These are phyloP conservation scores for Pachysandra terminalis DNA, from an alignment of 164 flowering plant species.

Conservation along the genomic window DNA sequence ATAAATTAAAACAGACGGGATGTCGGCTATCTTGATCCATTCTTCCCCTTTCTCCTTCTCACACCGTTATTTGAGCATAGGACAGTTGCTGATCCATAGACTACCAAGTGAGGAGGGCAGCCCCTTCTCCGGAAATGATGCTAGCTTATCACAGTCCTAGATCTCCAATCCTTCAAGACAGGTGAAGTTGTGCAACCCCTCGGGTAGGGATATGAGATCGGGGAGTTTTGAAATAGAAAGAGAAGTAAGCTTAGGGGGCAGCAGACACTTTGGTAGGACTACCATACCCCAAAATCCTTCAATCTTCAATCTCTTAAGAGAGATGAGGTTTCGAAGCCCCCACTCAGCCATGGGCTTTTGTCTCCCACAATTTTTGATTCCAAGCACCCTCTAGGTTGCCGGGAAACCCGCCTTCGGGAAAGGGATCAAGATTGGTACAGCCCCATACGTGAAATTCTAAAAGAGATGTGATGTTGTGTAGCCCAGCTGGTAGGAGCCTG, in stretches of 20 bases:
- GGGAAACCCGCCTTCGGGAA: not conserved
- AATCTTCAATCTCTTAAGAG: constrained; percentile 15
- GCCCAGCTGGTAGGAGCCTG: constrained; percentile 1
- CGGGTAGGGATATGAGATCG: constrained; percentile 9
- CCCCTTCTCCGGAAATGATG: constrained; percentile 11
- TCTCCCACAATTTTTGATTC: constrained; percentile 5
- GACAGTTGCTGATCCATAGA: constrained; percentile 9
- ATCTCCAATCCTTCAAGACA: constrained; percentile 10
- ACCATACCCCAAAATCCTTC: constrained; percentile 15
- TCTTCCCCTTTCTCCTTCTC: not conserved
- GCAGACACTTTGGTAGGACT: constrained; percentile 12
- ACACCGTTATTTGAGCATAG: constrained; percentile 6
- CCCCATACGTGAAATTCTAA: not conserved
- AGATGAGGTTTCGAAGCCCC: not conserved
- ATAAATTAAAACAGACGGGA: no score
- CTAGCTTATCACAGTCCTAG: constrained; percentile 8
- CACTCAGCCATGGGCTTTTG: not conserved
- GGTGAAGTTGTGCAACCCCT: constrained; percentile 9
- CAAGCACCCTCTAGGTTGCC: constrained; percentile 10
- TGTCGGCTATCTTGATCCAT: no score
- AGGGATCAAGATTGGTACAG: constrained; percentile 7
- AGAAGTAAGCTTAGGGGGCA: constrained; percentile 1
- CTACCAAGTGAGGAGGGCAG: constrained; percentile 11
- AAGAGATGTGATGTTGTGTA: constrained; percentile 5
- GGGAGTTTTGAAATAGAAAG: constrained; percentile 9